phyloP scores from a whole-genome alignment of 805 yeast genomes.

The Cyberlindnera xylosilytica region DNA sequence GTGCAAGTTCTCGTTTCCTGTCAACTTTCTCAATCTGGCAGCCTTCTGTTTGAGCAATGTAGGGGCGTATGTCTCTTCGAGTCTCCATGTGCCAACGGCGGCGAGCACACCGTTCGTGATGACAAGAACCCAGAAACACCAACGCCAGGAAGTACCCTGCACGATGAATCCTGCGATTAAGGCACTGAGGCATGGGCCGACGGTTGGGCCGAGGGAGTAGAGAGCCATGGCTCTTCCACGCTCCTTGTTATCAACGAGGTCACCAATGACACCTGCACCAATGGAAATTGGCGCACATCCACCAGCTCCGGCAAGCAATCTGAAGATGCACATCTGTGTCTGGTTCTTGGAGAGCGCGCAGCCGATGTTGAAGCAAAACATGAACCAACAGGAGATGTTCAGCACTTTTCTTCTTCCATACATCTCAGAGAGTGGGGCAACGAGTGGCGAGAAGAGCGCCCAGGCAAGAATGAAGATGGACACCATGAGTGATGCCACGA shows the following conservation, averaged over 20 bases:
- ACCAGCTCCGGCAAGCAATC: constrained; percentile 64
- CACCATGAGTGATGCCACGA: constrained; percentile 45
- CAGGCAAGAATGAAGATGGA: constrained; percentile 62
- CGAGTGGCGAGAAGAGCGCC: constrained; percentile 58
- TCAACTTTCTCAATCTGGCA: constrained; percentile 41
- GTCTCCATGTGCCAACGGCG: constrained; percentile 39
- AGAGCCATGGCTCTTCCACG: constrained; percentile 56
- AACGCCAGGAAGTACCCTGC: constrained; percentile 51
- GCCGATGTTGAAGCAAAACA: constrained; percentile 49
- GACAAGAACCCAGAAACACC: constrained; percentile 59
- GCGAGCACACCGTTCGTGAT: constrained; percentile 52
- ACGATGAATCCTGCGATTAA: constrained; percentile 55
- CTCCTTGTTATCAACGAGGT: constrained; percentile 48
- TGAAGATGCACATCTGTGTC: constrained; percentile 52
- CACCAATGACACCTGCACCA: constrained; percentile 69
- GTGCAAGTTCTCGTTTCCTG: constrained; percentile 54
- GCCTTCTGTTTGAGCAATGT: constrained; percentile 47
- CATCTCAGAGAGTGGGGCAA: constrained; percentile 62
- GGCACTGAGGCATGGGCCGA: constrained; percentile 64
- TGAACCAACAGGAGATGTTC: constrained; percentile 46
- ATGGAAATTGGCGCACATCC: constrained; percentile 67
- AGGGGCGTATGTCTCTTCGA: constrained; percentile 60
- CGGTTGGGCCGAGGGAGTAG: constrained; percentile 45
- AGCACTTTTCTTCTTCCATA: constrained; percentile 54
- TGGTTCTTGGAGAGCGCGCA: constrained; percentile 55